Evolutionary conservation across 129 eudicot species (phyloP).

Genomic region (Gnaphalium uliginosum): DNA sequence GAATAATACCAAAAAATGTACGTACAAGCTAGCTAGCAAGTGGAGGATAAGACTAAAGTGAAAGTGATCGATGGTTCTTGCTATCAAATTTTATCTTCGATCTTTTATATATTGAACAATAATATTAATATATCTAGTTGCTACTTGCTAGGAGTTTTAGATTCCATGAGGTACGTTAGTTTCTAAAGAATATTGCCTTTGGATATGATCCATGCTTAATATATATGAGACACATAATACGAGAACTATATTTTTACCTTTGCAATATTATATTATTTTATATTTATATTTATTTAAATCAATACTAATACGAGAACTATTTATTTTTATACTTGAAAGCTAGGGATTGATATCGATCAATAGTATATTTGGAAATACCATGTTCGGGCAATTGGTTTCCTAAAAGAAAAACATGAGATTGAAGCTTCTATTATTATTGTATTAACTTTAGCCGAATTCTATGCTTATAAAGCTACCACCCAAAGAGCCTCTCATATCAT

Average conservation of each 20-base stretch:
- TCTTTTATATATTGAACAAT: not conserved
- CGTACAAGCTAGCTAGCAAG: not conserved
- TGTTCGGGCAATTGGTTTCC: constrained; percentile 25
- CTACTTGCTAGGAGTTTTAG: not conserved
- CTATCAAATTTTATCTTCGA: not conserved
- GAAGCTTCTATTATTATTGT: constrained; percentile 22
- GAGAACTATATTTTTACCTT: not conserved
- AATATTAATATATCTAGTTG: not conserved
- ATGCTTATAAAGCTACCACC: constrained; percentile 29
- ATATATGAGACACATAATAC: no score
- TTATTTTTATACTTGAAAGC: no score
- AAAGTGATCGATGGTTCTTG: constrained; percentile 9
- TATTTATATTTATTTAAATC: no score
- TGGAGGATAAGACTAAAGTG: constrained; percentile 8
- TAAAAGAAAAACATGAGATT: constrained; percentile 9
- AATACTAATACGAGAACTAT: no score
- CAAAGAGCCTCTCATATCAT: constrained; percentile 13
- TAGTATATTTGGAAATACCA: constrained; percentile 20
- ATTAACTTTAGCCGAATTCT: constrained; percentile 32
- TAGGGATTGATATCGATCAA: not conserved
- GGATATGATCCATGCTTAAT: not conserved
- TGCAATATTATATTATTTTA: no score
- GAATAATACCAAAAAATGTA: constrained; percentile 22
- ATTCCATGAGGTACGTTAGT: not conserved
- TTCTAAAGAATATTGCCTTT: not conserved